phyloP scores from a whole-genome alignment of 768 basidiomycete species.

The Russula sp. region DNA sequence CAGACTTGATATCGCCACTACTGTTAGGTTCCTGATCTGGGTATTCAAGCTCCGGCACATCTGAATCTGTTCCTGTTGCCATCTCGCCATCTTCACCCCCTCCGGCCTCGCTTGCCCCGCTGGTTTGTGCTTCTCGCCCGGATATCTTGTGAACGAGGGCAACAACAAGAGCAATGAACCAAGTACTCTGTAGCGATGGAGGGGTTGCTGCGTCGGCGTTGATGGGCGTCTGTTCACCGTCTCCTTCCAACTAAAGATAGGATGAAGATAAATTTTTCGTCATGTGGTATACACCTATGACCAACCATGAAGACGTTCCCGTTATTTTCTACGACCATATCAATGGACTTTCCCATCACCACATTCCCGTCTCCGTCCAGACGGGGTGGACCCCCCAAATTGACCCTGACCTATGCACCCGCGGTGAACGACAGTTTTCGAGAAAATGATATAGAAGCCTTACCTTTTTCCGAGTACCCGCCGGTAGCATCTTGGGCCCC shows the following conservation, averaged over 20 bases:
- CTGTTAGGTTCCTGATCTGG: conserved; percentile 30
- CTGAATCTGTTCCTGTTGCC: conserved; percentile 41
- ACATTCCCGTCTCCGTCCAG: conserved; percentile 52
- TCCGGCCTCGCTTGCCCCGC: not conserved
- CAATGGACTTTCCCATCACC: conserved; percentile 49
- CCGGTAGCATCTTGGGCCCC: conserved; percentile 68
- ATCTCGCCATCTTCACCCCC: conserved; percentile 39
- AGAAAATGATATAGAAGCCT: conserved; percentile 17
- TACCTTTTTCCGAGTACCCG: conserved; percentile 66
- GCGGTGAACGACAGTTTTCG: not conserved
- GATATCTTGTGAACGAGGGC: conserved; percentile 28
- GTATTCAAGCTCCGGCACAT: conserved; percentile 36
- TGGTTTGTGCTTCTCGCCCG: conserved; percentile 16
- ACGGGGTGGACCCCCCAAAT: conserved; percentile 48
- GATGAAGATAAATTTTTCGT: conserved; percentile 3
- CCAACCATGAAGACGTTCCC: conserved; percentile 71
- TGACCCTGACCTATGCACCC: conserved; percentile 57
- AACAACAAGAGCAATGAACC: conserved; percentile 53
- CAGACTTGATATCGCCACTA: conserved; percentile 26
- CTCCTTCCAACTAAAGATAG: conserved; percentile 48
- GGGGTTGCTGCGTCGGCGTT: conserved; percentile 41
- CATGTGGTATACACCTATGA: conserved; percentile 1
- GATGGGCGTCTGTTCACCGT: conserved; percentile 46
- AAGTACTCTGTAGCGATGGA: conserved; percentile 60
- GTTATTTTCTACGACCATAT: conserved; percentile 73